phyloP scores from a whole-genome alignment of 2,329 filamentous ascomycete genomes.

The Talaromyces sp. region DNA sequence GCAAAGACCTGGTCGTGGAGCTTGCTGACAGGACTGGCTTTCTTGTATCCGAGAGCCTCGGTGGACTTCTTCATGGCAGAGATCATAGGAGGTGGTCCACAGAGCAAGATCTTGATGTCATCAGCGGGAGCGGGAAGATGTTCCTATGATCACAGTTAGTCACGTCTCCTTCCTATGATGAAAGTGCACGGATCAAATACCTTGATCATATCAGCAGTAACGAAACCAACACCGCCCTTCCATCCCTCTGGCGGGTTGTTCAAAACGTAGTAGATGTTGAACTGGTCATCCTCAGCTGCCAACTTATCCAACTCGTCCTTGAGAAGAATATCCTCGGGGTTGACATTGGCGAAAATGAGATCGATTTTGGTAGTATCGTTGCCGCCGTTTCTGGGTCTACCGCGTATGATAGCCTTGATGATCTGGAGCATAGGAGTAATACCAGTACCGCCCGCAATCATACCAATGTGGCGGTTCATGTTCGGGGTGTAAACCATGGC shows the following conservation, averaged over 20 bases:
- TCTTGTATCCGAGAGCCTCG: slow-evolving; percentile 82
- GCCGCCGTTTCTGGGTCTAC: slow-evolving; percentile 59
- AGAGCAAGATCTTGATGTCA: slow-evolving; percentile 91
- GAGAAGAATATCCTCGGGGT: slow-evolving; percentile 85
- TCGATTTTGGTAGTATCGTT: slow-evolving; percentile 88
- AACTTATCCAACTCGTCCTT: slow-evolving; percentile 85
- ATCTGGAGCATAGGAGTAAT: slow-evolving; percentile 99
- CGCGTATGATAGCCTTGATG: slow-evolving; percentile 82
- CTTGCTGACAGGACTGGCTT: slow-evolving; percentile 94
- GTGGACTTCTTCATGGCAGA: slow-evolving; percentile 95
- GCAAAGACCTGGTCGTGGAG: slow-evolving; percentile 97
- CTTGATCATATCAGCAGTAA: slow-evolving; percentile 93
- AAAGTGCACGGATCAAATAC: slow-evolving; percentile 44
- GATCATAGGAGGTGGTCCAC: slow-evolving; percentile 95
- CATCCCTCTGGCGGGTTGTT: slow-evolving; percentile 93
- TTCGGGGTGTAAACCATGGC: slow-evolving; percentile 97
- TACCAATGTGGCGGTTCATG: slow-evolving; percentile 93
- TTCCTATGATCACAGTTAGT: slow-evolving; percentile 28
- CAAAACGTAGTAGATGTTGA: slow-evolving; percentile 90
- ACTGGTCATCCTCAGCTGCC: slow-evolving; percentile 69
- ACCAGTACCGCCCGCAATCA: slow-evolving; percentile 96
- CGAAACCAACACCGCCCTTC: slow-evolving; percentile 90
- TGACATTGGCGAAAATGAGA: slow-evolving; percentile 96
- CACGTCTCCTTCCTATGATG: not conserved
- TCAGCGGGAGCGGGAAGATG: slow-evolving; percentile 72